Base-by-base conservation (phyloP, 2,329 filamentous ascomycete genomes). In the Aspergillus viridinutans region DNA sequence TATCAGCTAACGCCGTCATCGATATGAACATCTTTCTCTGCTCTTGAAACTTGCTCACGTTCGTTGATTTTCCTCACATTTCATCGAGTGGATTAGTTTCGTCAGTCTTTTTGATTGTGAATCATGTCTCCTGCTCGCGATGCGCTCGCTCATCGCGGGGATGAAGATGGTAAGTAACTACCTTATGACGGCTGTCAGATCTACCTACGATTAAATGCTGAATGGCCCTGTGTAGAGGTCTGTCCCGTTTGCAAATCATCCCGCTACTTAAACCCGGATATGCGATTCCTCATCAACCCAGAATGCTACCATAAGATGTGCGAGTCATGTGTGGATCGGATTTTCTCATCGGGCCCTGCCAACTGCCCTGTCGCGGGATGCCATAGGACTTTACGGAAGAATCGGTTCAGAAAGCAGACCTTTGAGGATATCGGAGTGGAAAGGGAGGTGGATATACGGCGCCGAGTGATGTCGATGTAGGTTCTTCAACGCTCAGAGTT, bases 231-330 rank as follows among this genome's bases (percentile, higher is more conserved):
- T 45, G 28, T 38, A 84, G 92, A 97, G 76, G 89, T 92, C 71
- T 99, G 94, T 78, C 94, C 93, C 57, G 90, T 97, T 65, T 99
- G 94, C 88, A 97, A 97, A 78, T 95, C 92, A 58, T 90, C 90
- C 58, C 90, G 92, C 63, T 97, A 97, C 80, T 88, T 97, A 69
- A 97, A 97, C 80, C 87, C 87, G 59, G 88, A 92, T 78, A 92
- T 99, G 84, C 84, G 88, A 63, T 97, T 99, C 78, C 89, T 94
- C 66, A 92, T 99, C 79, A 97, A 97, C 74, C 91, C 93, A 8
- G 92, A 96, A 81, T 99, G 94, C 83, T 99, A 99, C 81, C 94
- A 99, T 81, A 91, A 91, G 65, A 97, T 99, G 90, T 99, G 94
- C 81, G 89, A 91, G 73, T 92, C 90, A 56, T 99, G 94, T 78